A percentile compares a stretch with the other conserved stretches of the same genome.
phyloP scores from a whole-genome alignment of 2,329 filamentous ascomycete species.

The Ilyonectria robusta region DNA sequence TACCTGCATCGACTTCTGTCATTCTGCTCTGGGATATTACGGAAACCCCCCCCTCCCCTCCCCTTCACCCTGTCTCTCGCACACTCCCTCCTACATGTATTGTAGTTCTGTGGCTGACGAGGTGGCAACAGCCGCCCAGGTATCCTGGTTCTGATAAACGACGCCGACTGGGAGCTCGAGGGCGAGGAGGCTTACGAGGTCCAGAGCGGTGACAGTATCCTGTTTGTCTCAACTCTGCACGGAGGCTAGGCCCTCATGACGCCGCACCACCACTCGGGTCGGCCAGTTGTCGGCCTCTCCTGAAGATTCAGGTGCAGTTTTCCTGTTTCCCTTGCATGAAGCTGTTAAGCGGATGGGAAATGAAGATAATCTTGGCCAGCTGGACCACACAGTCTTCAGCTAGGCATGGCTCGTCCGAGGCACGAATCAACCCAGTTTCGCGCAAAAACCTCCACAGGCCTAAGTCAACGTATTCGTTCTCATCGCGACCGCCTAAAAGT shows the following conservation, averaged over 20 bases:
- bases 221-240: constrained; percentile 97
- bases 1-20: constrained; percentile 26
- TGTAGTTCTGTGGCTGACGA: constrained; percentile 43
- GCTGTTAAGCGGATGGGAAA: constrained; percentile 33
- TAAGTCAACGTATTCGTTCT: not conserved
- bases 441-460: not conserved
- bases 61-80: constrained; percentile 4
- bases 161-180: constrained; percentile 98
- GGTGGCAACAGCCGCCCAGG: constrained; percentile 81
- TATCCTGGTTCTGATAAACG: constrained; percentile 96
- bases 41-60: constrained; percentile 1
- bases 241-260: constrained; percentile 75
- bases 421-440: constrained; percentile 3
- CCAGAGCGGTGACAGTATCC: constrained; percentile 85
- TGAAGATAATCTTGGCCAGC: constrained; percentile 27
- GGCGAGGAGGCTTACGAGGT: constrained; percentile 93
- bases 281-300: constrained; percentile 28
- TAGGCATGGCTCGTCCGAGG: constrained; percentile 2
- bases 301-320: constrained; percentile 38
- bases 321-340: constrained; percentile 43
- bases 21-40: constrained; percentile 16
- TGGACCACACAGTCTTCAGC: constrained; percentile 4
- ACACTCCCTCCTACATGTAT: constrained; percentile 27
- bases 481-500: constrained; percentile 4
- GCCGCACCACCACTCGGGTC: constrained; percentile 20